Evolutionary conservation across 2,329 filamentous ascomycete genomes (phyloP).

Genomic region (Ceratocystis albifundus): DNA sequence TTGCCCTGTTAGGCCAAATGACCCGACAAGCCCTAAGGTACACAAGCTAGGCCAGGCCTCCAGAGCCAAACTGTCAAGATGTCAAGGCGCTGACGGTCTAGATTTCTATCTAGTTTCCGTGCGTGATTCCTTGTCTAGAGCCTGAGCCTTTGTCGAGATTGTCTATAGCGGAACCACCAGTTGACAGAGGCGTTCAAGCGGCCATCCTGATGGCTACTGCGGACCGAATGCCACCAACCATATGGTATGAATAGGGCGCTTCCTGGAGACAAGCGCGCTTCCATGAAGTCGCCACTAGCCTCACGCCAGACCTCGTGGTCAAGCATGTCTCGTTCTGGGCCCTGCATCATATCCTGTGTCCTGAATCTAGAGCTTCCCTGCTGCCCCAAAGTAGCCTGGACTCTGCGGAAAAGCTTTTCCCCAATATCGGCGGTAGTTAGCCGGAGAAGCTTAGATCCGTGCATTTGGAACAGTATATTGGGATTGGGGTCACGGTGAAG

Average conservation of each 20-base stretch:
- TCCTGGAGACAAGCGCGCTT: slow-evolving; percentile 47
- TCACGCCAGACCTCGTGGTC: slow-evolving; percentile 58
- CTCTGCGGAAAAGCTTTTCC: slow-evolving; percentile 47
- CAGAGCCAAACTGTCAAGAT: not conserved
- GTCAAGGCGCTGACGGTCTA: not conserved
- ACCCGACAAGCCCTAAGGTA: not conserved
- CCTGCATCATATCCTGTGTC: slow-evolving; percentile 85
- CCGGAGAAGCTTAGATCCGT: slow-evolving; percentile 60
- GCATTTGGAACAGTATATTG: slow-evolving; percentile 79
- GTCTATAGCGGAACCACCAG: slow-evolving; percentile 36
- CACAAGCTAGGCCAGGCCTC: not conserved
- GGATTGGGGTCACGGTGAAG: slow-evolving; percentile 89
- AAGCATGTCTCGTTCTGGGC: slow-evolving; percentile 54
- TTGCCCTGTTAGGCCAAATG: not conserved
- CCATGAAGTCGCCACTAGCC: slow-evolving; percentile 32
- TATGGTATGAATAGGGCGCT: slow-evolving; percentile 35
- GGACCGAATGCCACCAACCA: slow-evolving; percentile 39
- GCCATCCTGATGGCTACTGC: slow-evolving; percentile 31
- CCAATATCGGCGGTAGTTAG: slow-evolving; percentile 56
- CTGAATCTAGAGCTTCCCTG: slow-evolving; percentile 44
- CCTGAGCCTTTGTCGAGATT: not conserved
- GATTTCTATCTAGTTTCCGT: not conserved
- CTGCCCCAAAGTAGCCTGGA: slow-evolving; percentile 35
- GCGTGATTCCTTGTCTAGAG: no score
- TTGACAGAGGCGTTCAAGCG: slow-evolving; percentile 36